Percentiles rank a stretch among this genome's conserved stretches.
These are phyloP conservation scores for Pichia sp. DNA, from an alignment of 1,139 yeast genomes.

Conservation along the genomic window DNA sequence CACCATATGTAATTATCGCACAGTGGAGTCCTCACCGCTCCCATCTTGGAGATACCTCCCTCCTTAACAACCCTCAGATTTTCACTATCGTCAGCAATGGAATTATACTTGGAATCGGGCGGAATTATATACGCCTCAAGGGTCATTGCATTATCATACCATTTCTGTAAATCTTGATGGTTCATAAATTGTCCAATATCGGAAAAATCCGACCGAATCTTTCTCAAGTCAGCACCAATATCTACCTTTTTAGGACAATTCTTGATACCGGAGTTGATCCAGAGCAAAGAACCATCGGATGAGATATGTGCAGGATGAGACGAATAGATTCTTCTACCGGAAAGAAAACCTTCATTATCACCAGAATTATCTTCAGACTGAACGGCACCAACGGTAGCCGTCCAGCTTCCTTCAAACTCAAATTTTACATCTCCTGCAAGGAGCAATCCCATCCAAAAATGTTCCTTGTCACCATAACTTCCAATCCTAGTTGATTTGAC, in stretches of 20 bases:
- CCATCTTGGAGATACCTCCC: constrained; percentile 14
- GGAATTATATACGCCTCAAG: constrained; percentile 46
- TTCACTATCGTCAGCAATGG: constrained; percentile 21
- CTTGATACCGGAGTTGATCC: constrained; percentile 62
- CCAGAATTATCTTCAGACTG: constrained; percentile 22
- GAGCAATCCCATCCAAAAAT: constrained; percentile 51
- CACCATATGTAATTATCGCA: constrained; percentile 53
- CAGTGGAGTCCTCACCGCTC: constrained; percentile 12
- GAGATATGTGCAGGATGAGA: constrained; percentile 62
- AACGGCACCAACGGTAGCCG: constrained; percentile 44
- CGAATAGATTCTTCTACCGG: constrained; percentile 46
- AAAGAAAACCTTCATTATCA: too few relatives aligned
- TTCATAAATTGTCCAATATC: too few relatives aligned
- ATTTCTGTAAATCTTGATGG: constrained; percentile 2
- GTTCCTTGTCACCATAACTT: constrained; percentile 54
- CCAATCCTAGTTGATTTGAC: constrained; percentile 22
- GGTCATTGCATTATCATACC: constrained; percentile 36
- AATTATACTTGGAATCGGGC: constrained; percentile 38
- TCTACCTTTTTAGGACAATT: constrained; percentile 40
- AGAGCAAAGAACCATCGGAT: constrained; percentile 35
- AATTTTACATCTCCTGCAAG: constrained; percentile 46
- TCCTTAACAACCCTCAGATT: constrained; percentile 47
- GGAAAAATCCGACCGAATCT: too few relatives aligned
- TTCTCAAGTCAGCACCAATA: background rate
- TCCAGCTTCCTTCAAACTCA: constrained; percentile 40